Conservation (phyloP, 768 basidiomycete species). For the Phylloporus arenicola region DNA sequence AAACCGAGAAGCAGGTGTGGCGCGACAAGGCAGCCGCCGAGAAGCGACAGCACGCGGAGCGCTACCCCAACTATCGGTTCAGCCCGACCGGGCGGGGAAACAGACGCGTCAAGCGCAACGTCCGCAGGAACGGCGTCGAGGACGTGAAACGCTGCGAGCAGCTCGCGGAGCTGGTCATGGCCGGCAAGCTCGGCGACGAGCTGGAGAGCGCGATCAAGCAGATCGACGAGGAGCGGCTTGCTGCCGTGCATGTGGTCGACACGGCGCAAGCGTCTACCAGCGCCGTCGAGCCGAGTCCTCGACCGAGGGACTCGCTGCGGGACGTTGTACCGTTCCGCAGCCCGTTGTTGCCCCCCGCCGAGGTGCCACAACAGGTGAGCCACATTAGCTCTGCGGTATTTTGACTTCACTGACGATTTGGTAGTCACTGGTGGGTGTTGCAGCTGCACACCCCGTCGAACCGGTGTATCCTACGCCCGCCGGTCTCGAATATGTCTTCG, state of each 20-base stretch:
- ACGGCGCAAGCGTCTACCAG: not conserved
- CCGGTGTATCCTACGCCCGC: not conserved
- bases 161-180: conserved; percentile 46
- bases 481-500: not conserved
- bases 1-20: conserved; percentile 48
- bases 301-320: not conserved
- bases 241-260: not conserved
- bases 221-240: conserved; percentile 20
- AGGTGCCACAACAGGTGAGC: conserved; percentile 12
- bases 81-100: conserved; percentile 40
- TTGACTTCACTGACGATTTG: not conserved
- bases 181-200: conserved; percentile 47
- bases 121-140: conserved; percentile 44
- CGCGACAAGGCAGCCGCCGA: conserved; percentile 46
- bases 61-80: conserved; percentile 54
- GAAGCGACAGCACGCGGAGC: conserved; percentile 43
- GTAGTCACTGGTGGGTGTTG: conserved; percentile 4
- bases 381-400: not conserved
- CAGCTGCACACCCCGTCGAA: not conserved
- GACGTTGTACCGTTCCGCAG: conserved; percentile 24
- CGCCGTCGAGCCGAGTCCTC: not conserved
- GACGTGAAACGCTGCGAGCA: conserved; percentile 46
- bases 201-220: conserved; percentile 40
- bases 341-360: conserved; percentile 27
- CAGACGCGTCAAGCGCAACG: conserved; percentile 45